These are phyloP conservation scores for Jacaranda mimosifolia DNA, from an alignment of 257 asterid species.

Conservation along the genomic window DNA sequence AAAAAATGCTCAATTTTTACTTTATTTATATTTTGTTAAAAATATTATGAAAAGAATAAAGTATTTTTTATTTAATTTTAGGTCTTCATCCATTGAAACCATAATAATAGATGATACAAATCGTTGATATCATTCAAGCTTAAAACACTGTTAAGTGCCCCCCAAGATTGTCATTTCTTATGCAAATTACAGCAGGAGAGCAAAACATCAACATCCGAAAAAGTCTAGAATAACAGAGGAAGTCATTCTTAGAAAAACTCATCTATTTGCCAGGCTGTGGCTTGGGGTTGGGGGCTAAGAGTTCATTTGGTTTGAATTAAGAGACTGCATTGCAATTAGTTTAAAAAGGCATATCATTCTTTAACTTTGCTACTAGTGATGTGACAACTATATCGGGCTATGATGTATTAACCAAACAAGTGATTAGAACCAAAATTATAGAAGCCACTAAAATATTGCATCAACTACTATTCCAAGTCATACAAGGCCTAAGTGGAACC, in stretches of 20 bases:
- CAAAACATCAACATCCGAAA: conserved; percentile 25
- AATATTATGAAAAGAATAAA: not conserved
- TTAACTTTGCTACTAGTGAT: not conserved
- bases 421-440: not conserved
- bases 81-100: conserved; percentile 19
- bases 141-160: not conserved
- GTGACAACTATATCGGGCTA: not conserved
- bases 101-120: conserved; percentile 18
- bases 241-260: conserved; percentile 5
- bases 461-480: conserved; percentile 11
- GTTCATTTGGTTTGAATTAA: conserved; percentile 4
- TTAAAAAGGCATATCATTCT: not conserved
- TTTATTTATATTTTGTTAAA: conserved; percentile 1
- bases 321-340: not conserved
- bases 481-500: not conserved
- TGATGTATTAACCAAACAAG: not conserved
- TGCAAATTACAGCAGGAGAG: conserved; percentile 8
- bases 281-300: not conserved
- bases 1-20: conserved; percentile 4
- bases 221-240: not conserved
- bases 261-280: not conserved
- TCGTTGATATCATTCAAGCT: not conserved
- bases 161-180: not conserved
- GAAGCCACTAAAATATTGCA: conserved; percentile 13
- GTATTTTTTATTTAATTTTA: not conserved